Conservation (phyloP, 495 filamentous ascomycete species). For the Pseudomonodictys pantanalensis region DNA sequence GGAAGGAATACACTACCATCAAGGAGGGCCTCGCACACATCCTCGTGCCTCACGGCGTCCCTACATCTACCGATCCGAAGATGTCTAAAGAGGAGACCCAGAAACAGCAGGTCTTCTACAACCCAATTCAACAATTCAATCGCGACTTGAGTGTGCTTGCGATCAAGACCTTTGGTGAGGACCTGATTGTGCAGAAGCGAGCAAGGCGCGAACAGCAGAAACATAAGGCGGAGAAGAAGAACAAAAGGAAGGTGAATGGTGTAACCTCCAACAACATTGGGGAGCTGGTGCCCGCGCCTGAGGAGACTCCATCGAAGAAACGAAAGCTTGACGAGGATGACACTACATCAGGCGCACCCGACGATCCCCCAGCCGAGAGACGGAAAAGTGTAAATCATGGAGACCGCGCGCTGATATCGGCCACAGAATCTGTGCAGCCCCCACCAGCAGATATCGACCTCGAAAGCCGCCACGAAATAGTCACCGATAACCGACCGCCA, state of each 20-base stretch:
- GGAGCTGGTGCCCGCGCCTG: neutral
- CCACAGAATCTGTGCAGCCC: no score
- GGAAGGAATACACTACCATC: slow-evolving; percentile 58
- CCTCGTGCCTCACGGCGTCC: slow-evolving; percentile 55
- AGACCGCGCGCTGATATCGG: neutral
- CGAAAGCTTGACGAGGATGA: neutral
- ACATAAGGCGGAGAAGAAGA: slow-evolving; percentile 37
- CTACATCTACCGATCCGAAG: slow-evolving; percentile 36
- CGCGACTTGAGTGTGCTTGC: slow-evolving; percentile 89
- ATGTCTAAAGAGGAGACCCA: slow-evolving; percentile 46
- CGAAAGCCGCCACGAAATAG: neutral
- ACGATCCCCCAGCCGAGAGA: slow-evolving; percentile 3
- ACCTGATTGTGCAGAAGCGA: slow-evolving; percentile 47
- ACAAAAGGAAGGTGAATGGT: slow-evolving; percentile 5
- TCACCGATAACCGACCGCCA: neutral
- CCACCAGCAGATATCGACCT: no score
- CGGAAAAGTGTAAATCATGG: neutral
- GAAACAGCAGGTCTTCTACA: slow-evolving; percentile 89
- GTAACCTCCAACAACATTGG: neutral
- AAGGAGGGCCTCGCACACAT: slow-evolving; percentile 69
- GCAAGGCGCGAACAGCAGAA: slow-evolving; percentile 42
- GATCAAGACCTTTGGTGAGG: slow-evolving; percentile 78
- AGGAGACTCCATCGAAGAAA: neutral
- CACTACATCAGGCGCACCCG: neutral
- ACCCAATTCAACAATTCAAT: slow-evolving; percentile 98